Percentiles rank a stretch among this genome's conserved stretches.
These are phyloP conservation scores for Teunomyces gatunensis DNA, from an alignment of 805 yeast species.

Conservation along the genomic window DNA sequence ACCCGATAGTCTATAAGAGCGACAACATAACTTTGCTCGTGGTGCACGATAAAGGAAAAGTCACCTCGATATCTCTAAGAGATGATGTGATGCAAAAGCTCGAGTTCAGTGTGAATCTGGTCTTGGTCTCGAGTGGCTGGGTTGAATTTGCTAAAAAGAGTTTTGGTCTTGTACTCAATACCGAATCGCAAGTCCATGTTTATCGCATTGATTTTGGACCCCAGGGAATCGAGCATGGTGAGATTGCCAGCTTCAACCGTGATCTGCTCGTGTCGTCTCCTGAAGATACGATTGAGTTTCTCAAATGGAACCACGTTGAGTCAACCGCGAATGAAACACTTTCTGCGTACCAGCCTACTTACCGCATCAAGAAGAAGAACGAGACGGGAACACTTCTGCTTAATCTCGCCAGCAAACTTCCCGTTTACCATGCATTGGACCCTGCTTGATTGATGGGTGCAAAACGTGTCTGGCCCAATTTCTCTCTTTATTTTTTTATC, in stretches of 20 bases:
- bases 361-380: not conserved
- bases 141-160: not conserved
- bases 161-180: not conserved
- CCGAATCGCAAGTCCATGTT: not conserved
- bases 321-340: not conserved
- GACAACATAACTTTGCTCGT: not conserved
- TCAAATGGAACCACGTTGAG: slow-evolving; percentile 1
- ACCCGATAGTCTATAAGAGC: not conserved
- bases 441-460: not conserved
- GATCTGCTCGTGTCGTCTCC: not conserved
- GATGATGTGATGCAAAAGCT: not conserved
- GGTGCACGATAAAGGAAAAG: not conserved
- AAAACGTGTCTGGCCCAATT: slow-evolving; percentile 2
- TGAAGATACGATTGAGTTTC: not conserved
- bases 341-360: not conserved
- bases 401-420: not conserved
- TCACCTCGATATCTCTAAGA: not conserved
- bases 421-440: not conserved
- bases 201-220: not conserved
- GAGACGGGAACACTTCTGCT: not conserved
- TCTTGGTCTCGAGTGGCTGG: not conserved
- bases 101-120: not conserved
- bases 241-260: not conserved
- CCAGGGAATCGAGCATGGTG: not conserved
- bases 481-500: not conserved